Conservation (phyloP, 495 filamentous ascomycete species). For the Aspergillus sclerotioniger region DNA sequence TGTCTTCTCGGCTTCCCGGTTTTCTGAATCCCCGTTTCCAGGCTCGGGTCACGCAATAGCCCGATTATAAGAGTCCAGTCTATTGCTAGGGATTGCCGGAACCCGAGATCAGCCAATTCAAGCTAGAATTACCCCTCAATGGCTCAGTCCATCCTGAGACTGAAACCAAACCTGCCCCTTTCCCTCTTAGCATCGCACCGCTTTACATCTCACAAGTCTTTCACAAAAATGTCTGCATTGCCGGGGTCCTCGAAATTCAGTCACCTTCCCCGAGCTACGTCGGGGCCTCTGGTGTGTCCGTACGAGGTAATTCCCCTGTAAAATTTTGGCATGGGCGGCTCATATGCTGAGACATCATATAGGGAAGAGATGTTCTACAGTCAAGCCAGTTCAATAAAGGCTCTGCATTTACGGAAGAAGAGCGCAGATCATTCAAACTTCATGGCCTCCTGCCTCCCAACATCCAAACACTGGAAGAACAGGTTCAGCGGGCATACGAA, state of each 20-base stretch:
- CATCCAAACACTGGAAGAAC: conserved; percentile 77
- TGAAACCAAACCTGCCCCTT: not conserved
- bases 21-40: too few relatives aligned
- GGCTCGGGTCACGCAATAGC: too few relatives aligned
- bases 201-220: not conserved
- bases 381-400: conserved; percentile 81
- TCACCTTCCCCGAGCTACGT: conserved; percentile 61
- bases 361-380: conserved; percentile 64
- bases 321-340: not conserved
- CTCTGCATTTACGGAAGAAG: conserved; percentile 67
- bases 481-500: conserved; percentile 73
- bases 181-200: not conserved
- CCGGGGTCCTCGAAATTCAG: conserved; percentile 43
- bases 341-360: not conserved
- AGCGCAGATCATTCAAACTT: conserved; percentile 67
- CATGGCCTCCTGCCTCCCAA: conserved; percentile 69
- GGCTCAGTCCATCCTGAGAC: not conserved
- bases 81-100: too few relatives aligned
- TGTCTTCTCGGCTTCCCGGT: too few relatives aligned
- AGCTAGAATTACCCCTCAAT: not conserved
- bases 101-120: too few relatives aligned
- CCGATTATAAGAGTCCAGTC: too few relatives aligned
- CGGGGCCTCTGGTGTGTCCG: conserved; percentile 45
- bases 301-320: conserved; percentile 24
- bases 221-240: not conserved